A percentile compares a stretch with the other conserved stretches of the same genome.
Evolutionary conservation across 768 basidiomycete genomes (phyloP).

Genomic region (Strobilomyces dryophilus): DNA sequence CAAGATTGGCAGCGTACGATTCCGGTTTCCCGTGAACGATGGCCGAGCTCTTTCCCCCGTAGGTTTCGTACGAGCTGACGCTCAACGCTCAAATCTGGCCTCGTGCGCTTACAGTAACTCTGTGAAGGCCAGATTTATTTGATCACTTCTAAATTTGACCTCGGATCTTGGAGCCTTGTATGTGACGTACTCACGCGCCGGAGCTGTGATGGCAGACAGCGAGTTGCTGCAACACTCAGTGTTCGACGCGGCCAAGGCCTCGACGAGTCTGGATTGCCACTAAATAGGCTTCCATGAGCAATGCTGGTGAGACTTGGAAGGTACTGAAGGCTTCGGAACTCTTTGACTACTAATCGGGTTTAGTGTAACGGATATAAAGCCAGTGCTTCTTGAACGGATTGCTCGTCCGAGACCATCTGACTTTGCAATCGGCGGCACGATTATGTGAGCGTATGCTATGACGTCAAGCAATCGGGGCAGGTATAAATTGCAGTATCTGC

Average conservation of each 20-base stretch:
- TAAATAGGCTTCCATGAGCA: conserved; percentile 25
- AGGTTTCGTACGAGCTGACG: conserved; percentile 53
- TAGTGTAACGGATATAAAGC: no score
- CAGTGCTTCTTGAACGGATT: no score
- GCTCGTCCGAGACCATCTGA: no score
- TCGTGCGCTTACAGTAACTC: conserved; percentile 51
- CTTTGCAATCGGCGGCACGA: no score
- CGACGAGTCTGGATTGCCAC: conserved; percentile 26
- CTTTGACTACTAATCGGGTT: no score
- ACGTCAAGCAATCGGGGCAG: no score
- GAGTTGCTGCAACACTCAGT: conserved; percentile 55
- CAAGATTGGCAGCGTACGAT: conserved; percentile 41
- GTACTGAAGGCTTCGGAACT: no score
- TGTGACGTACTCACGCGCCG: neutral
- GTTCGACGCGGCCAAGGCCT: conserved; percentile 37
- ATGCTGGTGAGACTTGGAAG: no score
- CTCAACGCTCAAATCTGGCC: conserved; percentile 72
- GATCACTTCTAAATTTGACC: conserved; percentile 49
- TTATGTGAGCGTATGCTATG: no score
- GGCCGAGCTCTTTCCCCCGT: neutral
- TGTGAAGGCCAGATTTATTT: conserved; percentile 47
- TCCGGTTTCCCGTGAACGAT: neutral
- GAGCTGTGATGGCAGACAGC: conserved; percentile 38
- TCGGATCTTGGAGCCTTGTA: conserved; percentile 37
- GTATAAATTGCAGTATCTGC: no score